These are phyloP conservation scores for Penicillium sp. DNA, from an alignment of 2,329 filamentous ascomycete genomes.

Conservation along the genomic window DNA sequence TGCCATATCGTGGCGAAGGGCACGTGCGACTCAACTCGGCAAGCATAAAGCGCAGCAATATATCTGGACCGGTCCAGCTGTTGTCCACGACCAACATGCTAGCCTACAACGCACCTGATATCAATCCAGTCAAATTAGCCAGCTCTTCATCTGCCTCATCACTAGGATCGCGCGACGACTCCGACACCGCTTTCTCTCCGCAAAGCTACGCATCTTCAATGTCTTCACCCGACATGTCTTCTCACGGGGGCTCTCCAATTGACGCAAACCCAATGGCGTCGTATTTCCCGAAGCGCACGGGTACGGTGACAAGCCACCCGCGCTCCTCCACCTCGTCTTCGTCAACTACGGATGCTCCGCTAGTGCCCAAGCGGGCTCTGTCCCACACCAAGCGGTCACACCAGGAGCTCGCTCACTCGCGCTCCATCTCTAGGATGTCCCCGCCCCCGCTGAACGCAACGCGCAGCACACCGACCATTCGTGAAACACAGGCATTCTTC, in stretches of 20 bases:
- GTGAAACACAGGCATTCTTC: conserved; percentile 39
- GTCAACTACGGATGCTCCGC: conserved; percentile 56
- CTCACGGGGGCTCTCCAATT: conserved; percentile 42
- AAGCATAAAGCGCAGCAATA: conserved; percentile 53
- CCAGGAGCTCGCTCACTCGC: conserved; percentile 69
- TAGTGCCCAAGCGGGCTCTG: conserved; percentile 72
- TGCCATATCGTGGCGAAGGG: conserved; percentile 44
- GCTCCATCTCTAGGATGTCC: conserved; percentile 57
- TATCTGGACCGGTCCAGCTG: conserved; percentile 82
- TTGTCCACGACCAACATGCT: conserved; percentile 95
- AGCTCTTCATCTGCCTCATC: conserved; percentile 52
- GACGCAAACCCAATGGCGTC: conserved; percentile 56
- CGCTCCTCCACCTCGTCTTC: conserved; percentile 48
- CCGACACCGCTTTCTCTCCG: conserved; percentile 59
- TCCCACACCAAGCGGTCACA: conserved; percentile 88
- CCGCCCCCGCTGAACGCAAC: conserved; percentile 42
- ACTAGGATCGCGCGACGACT: conserved; percentile 42
- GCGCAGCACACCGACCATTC: conserved; percentile 33
- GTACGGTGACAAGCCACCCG: conserved; percentile 60
- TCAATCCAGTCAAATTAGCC: conserved; percentile 46
- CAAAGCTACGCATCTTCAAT: conserved; percentile 53
- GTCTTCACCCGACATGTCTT: conserved; percentile 48
- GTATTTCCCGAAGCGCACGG: conserved; percentile 68
- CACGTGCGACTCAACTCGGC: conserved; percentile 46
- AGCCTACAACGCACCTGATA: conserved; percentile 88